Base-by-base conservation (phyloP, 176 grass and related monocot species). In the Triticum urartu region DNA sequence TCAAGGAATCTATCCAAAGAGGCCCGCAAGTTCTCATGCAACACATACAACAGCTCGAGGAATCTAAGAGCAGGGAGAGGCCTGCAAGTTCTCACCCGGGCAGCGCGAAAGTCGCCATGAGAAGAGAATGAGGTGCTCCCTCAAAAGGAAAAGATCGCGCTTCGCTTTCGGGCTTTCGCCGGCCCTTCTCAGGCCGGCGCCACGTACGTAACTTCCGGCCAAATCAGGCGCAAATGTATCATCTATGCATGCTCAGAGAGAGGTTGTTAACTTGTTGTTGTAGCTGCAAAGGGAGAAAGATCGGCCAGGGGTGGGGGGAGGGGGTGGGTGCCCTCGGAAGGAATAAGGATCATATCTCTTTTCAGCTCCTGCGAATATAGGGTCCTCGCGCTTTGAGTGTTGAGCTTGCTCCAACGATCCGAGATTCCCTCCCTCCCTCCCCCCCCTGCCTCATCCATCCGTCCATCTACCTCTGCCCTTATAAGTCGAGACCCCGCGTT, bases 331-430 rank as follows among this genome's bases (percentile, higher is more conserved):
- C 75, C 83, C 68, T 71, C 83, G 87, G 92, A 88, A 88, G 42
- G 86, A 93, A 92, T 87, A 95, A 92, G 92, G 93, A 95, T 91
- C 92, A 98, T 90, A 92, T 98, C 90, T 95, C 91, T 91, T 92
- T 94, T 81, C 83, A 90, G 80, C 92, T 90, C 83, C 88, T 85
- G 86, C 82, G 63, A 64, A 92, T 86, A 95, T 95, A 73, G 84
- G 86, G 78, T 84, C 83, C 62, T 86, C 86, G 20, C 40, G 80
- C 79, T 88, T 77, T 77, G 90, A 85, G 87, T 82, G 84, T 89
- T 82, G 50, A 54, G 50, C 50, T 54, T 60, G 40, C 85, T 91
- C 87, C 71, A 86, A 80, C 79, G 90, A 89, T 93, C 89, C 91
- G 8, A 92, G 85, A 89, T 92, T 87, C 89, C 61, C 69, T 32